Conservation (phyloP, 352 stramenopile species). For the Pythium insidiosum region DNA sequence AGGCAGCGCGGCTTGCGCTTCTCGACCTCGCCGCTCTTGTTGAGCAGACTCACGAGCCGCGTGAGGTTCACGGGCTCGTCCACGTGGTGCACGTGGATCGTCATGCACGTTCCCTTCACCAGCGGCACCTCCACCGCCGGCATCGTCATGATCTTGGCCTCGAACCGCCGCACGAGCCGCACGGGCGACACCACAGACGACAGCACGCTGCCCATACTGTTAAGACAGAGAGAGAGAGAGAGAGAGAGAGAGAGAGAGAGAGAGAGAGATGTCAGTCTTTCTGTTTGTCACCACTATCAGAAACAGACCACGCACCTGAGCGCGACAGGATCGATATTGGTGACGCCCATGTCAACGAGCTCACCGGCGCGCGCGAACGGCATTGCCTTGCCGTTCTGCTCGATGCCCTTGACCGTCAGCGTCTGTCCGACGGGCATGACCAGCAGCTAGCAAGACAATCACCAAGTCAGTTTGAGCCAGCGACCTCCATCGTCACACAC, state of each 20-base stretch:
- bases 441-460: constrained; percentile 15
- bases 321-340: constrained; percentile 57
- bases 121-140: constrained; percentile 75
- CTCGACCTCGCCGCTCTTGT: constrained; percentile 63
- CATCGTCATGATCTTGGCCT: constrained; percentile 90
- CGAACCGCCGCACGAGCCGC: constrained; percentile 59
- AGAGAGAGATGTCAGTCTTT: too few relatives aligned
- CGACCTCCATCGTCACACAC: neutral
- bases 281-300: too few relatives aligned
- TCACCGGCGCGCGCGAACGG: constrained; percentile 61
- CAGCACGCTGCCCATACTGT: constrained; percentile 75
- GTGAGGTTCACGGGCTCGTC: constrained; percentile 81
- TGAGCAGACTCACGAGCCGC: constrained; percentile 67
- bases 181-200: constrained; percentile 78
- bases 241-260: too few relatives aligned
- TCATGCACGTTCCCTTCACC: constrained; percentile 77
- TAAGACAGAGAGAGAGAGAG: too few relatives aligned
- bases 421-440: constrained; percentile 24
- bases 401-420: constrained; percentile 49
- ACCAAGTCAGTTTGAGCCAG: neutral
- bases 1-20: constrained; percentile 82
- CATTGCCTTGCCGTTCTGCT: constrained; percentile 63
- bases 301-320: too few relatives aligned
- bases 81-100: constrained; percentile 83
- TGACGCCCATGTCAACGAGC: constrained; percentile 73